Conservation (phyloP, 2,329 filamentous ascomycete genomes). For the Tolypocladium inflatum region DNA sequence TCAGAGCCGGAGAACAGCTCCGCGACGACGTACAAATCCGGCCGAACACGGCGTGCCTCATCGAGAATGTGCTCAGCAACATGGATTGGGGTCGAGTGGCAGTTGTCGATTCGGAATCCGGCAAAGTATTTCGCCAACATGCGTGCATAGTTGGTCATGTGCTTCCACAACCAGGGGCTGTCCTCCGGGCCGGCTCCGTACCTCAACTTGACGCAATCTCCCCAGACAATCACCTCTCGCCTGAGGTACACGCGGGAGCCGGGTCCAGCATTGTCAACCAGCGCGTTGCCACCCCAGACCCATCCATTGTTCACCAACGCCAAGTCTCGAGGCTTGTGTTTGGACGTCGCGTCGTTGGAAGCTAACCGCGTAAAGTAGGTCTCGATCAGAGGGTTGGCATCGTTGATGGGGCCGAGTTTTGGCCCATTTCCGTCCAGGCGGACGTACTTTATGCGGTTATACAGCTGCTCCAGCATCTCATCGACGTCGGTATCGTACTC, state of each 20-base stretch:
- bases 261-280: constrained; percentile 87
- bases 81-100: constrained; percentile 88
- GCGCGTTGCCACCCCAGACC: constrained; percentile 96
- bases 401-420: constrained; percentile 69
- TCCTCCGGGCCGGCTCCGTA: constrained; percentile 76
- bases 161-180: constrained; percentile 89
- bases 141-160: constrained; percentile 87
- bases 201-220: constrained; percentile 93
- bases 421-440: constrained; percentile 89
- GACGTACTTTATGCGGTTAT: constrained; percentile 90
- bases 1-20: constrained; percentile 95
- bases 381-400: constrained; percentile 76
- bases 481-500: constrained; percentile 82
- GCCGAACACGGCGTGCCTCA: constrained; percentile 78
- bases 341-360: constrained; percentile 64
- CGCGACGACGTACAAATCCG: constrained; percentile 84
- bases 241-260: constrained; percentile 88
- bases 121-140: constrained; percentile 91
- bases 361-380: constrained; percentile 90
- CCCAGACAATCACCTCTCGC: constrained; percentile 95
- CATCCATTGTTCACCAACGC: constrained; percentile 93
- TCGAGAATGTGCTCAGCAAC: constrained; percentile 94
- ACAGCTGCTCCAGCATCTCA: constrained; percentile 82
- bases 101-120: constrained; percentile 96
- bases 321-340: constrained; percentile 66